Evolutionary conservation across 352 stramenopile species (phyloP).

Genomic region (Phytophthora palmivora): DNA sequence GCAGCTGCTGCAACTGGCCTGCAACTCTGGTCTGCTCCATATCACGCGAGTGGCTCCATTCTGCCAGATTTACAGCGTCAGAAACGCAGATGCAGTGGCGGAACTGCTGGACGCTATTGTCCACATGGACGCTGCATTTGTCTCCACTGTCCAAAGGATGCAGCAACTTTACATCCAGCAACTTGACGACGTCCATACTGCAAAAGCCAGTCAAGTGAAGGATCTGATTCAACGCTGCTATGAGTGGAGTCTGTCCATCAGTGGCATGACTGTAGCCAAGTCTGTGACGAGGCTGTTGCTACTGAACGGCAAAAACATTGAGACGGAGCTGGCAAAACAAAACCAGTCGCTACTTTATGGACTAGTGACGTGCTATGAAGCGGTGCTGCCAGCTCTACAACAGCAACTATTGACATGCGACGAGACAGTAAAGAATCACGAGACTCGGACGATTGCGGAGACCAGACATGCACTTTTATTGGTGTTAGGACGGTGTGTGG

Average conservation of each 20-base stretch:
- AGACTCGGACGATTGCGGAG: slow-evolving; percentile 53
- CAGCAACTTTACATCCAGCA: slow-evolving; percentile 53
- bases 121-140: slow-evolving; percentile 28
- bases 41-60: slow-evolving; percentile 63
- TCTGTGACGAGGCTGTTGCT: slow-evolving; percentile 41
- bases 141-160: slow-evolving; percentile 21
- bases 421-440: slow-evolving; percentile 36
- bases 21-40: slow-evolving; percentile 42
- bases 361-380: slow-evolving; percentile 69
- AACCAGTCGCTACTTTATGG: slow-evolving; percentile 51
- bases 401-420: slow-evolving; percentile 53
- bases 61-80: slow-evolving; percentile 61
- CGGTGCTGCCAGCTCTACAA: slow-evolving; percentile 56
- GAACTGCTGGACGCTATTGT: slow-evolving; percentile 39
- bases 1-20: slow-evolving; percentile 31
- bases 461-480: slow-evolving; percentile 52
- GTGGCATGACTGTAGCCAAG: slow-evolving; percentile 30
- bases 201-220: slow-evolving; percentile 45
- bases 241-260: slow-evolving; percentile 52
- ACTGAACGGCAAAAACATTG: slow-evolving; percentile 37
- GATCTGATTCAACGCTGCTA: slow-evolving; percentile 50
- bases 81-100: slow-evolving; percentile 36
- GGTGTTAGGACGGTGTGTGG: slow-evolving; percentile 38
- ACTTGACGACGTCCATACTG: slow-evolving; percentile 42
- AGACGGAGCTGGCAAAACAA: slow-evolving; percentile 32